Conservation (phyloP, 1,284 basidiomycete species). For the Irpex sp. region DNA sequence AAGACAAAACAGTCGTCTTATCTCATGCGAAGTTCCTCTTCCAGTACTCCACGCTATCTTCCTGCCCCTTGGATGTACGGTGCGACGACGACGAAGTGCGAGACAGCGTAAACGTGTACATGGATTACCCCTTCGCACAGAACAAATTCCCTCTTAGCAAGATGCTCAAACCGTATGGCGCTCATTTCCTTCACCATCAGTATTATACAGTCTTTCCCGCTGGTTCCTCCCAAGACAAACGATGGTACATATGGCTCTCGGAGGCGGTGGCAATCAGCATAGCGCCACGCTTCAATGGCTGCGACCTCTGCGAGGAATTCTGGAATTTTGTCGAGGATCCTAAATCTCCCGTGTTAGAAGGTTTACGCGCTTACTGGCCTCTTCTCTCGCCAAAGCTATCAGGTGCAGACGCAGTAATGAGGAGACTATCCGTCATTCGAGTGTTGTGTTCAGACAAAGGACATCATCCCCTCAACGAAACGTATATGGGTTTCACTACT, state of each 20-base stretch:
- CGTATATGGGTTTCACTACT: background rate
- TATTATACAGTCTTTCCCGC: background rate
- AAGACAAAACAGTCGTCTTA: background rate
- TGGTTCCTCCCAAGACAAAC: background rate
- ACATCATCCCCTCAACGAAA: background rate
- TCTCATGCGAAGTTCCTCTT: background rate
- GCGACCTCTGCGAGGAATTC: background rate
- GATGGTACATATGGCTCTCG: background rate
- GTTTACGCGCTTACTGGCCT: background rate
- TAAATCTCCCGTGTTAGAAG: background rate
- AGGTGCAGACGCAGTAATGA: background rate
- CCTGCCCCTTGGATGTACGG: background rate
- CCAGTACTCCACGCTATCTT: background rate
- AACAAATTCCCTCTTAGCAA: background rate
- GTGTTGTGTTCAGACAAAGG: background rate
- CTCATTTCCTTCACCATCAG: background rate
- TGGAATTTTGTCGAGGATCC: background rate
- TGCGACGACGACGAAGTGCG: background rate
- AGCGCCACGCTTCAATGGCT: background rate
- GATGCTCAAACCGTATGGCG: background rate
- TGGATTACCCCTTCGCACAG: background rate
- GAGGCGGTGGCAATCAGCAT: background rate
- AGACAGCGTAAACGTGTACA: background rate
- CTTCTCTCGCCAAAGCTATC: background rate
- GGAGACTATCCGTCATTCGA: background rate